A percentile compares a stretch with the other conserved stretches of the same genome.
phyloP scores from a whole-genome alignment of 2,329 filamentous ascomycete species.

The Pseudocercospora pini-densiflorae region DNA sequence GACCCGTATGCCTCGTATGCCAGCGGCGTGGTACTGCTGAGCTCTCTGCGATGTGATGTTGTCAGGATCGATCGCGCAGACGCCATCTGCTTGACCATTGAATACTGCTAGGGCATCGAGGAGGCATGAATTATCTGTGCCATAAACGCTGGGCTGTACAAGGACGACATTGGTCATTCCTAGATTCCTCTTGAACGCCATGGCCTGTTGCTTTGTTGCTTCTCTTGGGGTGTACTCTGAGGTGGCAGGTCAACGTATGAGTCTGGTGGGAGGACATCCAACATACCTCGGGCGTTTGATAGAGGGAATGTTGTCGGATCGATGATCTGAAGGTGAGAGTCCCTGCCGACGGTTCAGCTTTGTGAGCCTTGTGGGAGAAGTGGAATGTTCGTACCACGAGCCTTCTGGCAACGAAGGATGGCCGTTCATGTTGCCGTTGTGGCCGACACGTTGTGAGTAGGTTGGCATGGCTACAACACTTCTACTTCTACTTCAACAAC shows the following conservation, averaged over 20 bases:
- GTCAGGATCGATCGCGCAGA: neutral
- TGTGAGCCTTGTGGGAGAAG: neutral
- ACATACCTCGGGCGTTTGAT: neutral
- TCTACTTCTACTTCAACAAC: neutral
- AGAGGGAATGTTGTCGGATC: neutral
- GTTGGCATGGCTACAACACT: neutral
- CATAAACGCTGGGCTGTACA: constrained; percentile 2
- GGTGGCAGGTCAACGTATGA: neutral
- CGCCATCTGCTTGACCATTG: neutral
- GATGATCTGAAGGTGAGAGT: neutral
- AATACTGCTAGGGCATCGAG: neutral
- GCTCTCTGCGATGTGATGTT: neutral
- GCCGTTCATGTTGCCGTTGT: neutral
- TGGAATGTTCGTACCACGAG: neutral
- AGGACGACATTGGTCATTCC: neutral
- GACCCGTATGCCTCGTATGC: neutral
- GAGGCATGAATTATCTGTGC: neutral
- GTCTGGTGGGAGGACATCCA: neutral
- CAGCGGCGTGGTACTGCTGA: neutral
- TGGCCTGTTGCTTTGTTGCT: neutral
- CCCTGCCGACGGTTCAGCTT: neutral
- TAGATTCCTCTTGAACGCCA: neutral
- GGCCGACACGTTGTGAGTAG: neutral
- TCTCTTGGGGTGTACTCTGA: constrained; percentile 35
- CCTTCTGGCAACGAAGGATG: neutral